Base-by-base conservation (phyloP, 2,329 filamentous ascomycete genomes). In the Pseudocercospora macadamiae region DNA sequence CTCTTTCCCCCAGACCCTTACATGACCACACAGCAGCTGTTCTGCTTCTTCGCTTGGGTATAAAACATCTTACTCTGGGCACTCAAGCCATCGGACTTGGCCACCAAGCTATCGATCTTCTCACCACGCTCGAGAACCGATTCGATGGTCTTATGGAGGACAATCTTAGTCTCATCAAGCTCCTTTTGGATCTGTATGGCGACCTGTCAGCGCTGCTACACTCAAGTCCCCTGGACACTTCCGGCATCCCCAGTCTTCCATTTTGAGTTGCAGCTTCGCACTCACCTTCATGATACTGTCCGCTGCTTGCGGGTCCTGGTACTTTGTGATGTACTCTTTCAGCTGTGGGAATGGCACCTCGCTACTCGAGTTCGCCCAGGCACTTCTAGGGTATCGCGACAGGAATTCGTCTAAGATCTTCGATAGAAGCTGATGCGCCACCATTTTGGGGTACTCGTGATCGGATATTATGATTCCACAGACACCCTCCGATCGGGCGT, bases 41-140 rank as follows among this genome's bases (percentile, higher is more conserved):
- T 86, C 71, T 85, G 83, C 74, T 85, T 85, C 76, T 85, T 85
- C 21, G 83, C 83, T 75, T 84, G 82, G 39, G 83, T 91, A 76
- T 97, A 97, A 76, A 99, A 99, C 89, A 96, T 93, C 84, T 96
- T 97, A 80, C 91, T 96, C 82, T 95, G 90, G 51, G 86, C 85
- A 77, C 91, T 96, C 71, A 99, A 77, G 10, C 88, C 91, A 69
- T 96, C 91, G 71, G 91, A 96, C 86, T 97, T 97, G 64, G 88
- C 88, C 45, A 97, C 93, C 68, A 99, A 78, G 69, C 89, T 90
- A 73, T 97, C 93, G 67, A 99, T 91, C 84, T 97, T 97, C 85
- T 97, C 86, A 96, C 93, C 95, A 62, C 95, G 85, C 81, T 97
- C 89, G 71, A 97, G 76, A 48, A 89, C 87, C 70, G 86, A 90